These are phyloP conservation scores for Boehmeria nivea DNA, from an alignment of 306 rosid species.

Conservation along the genomic window DNA sequence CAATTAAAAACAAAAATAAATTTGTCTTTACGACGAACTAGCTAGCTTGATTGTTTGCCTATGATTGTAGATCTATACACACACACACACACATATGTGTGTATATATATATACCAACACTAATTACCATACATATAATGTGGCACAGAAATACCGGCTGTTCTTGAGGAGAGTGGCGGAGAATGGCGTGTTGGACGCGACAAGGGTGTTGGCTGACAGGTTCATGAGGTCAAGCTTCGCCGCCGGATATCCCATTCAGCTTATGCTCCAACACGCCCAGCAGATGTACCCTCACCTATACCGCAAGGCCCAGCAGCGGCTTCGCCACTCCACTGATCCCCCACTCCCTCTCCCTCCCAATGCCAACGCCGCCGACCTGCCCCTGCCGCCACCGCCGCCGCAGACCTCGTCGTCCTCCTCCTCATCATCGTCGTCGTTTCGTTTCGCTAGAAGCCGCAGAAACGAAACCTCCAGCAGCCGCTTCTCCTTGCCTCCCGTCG, in stretches of 20 bases:
- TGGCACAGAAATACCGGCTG: constrained; percentile 52
- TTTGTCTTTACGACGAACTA: too few relatives aligned
- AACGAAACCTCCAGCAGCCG: background rate
- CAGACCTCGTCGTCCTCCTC: too few relatives aligned
- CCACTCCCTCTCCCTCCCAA: background rate
- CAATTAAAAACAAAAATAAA: too few relatives aligned
- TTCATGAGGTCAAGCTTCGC: constrained; percentile 43
- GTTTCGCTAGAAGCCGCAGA: background rate
- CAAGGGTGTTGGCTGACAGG: constrained; percentile 27
- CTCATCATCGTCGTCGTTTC: too few relatives aligned
- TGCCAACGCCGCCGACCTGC: background rate
- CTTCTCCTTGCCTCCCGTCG: background rate
- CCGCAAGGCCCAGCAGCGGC: background rate
- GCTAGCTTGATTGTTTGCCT: too few relatives aligned
- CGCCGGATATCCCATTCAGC: constrained; percentile 18
- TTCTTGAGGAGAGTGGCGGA: constrained; percentile 41
- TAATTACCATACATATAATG: too few relatives aligned
- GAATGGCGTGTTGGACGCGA: constrained; percentile 13
- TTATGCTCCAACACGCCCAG: background rate
- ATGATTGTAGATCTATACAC: too few relatives aligned
- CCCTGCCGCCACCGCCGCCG: background rate
- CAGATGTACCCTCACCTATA: background rate
- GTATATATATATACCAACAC: too few relatives aligned
- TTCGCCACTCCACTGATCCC: background rate
- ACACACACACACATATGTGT: too few relatives aligned